Evolutionary conservation across 2,329 filamentous ascomycete genomes (phyloP).

Genomic region (Fusarium succisae): DNA sequence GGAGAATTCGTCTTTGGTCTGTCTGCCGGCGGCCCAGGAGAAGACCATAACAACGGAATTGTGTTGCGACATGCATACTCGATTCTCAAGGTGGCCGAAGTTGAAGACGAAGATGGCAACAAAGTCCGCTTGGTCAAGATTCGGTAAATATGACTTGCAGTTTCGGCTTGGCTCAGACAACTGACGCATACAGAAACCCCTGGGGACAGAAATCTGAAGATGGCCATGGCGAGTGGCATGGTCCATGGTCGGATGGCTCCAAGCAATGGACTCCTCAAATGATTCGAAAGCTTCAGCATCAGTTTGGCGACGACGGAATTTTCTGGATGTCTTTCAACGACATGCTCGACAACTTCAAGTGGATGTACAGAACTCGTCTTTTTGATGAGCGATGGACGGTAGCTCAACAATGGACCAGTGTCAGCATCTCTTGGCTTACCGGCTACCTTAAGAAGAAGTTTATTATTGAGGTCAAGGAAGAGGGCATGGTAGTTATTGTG

Average conservation of each 20-base stretch:
- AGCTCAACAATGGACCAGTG: conserved; percentile 55
- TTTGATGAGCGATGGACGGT: conserved; percentile 59
- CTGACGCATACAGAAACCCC: conserved; percentile 62
- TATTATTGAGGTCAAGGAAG: conserved; percentile 52
- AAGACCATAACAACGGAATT: conserved; percentile 51
- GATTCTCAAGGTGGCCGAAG: conserved; percentile 58
- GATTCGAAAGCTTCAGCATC: conserved; percentile 72
- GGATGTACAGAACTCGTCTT: conserved; percentile 56
- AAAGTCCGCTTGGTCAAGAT: conserved; percentile 54
- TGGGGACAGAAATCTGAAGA: conserved; percentile 68
- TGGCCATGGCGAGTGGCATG: conserved; percentile 70
- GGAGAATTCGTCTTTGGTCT: conserved; percentile 71
- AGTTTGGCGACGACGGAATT: conserved; percentile 73
- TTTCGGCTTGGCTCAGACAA: background rate
- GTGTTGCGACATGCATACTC: conserved; percentile 61
- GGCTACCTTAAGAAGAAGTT: conserved; percentile 58
- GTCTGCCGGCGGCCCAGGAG: conserved; percentile 45
- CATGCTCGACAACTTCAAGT: conserved; percentile 56
- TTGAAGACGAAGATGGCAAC: conserved; percentile 52
- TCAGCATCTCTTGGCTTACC: conserved; percentile 55
- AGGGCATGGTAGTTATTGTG: conserved; percentile 55
- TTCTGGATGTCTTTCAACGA: conserved; percentile 59
- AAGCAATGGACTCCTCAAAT: conserved; percentile 79
- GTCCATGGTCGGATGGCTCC: conserved; percentile 77
- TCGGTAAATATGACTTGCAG: conserved; percentile 47